phyloP scores from a whole-genome alignment of 176 grass and related monocot genomes.

The Otatea glauca region DNA sequence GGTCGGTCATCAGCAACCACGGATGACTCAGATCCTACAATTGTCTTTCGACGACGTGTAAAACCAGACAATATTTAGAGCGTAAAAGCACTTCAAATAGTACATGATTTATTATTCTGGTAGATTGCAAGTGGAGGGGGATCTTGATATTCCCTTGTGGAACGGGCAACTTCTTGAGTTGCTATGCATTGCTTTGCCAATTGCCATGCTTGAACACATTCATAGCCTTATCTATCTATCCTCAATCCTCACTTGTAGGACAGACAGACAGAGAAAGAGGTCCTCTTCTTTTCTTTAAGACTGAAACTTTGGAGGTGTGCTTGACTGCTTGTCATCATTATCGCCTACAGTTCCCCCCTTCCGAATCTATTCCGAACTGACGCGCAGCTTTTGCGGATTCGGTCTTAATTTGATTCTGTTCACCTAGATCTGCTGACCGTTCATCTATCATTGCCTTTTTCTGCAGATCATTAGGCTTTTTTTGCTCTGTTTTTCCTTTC shows the following conservation, averaged over 20 bases:
- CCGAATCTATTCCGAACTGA: conserved; percentile 11
- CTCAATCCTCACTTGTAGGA: conserved; percentile 15
- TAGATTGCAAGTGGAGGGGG: neutral
- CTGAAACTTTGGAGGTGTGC: neutral
- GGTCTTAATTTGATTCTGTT: conserved; percentile 19
- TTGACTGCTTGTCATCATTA: neutral
- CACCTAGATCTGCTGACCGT: conserved; percentile 20
- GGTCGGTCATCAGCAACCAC: neutral
- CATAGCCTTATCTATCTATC: neutral
- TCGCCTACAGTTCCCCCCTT: neutral
- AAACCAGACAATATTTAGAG: neutral
- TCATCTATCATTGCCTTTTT: conserved; percentile 14
- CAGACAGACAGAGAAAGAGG: neutral
- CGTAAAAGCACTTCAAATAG: neutral
- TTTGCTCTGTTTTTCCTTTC: neutral
- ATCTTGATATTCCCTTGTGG: neutral
- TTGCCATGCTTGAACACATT: neutral
- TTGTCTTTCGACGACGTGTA: neutral
- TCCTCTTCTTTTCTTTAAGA: conserved; percentile 1
- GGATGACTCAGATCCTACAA: neutral
- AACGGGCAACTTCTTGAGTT: neutral
- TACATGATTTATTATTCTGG: neutral
- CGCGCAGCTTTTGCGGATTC: conserved; percentile 30
- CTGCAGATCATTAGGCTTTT: neutral
- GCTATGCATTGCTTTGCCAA: no score